Conservation (phyloP, 768 basidiomycete species). For the Phaeotremella skinneri region DNA sequence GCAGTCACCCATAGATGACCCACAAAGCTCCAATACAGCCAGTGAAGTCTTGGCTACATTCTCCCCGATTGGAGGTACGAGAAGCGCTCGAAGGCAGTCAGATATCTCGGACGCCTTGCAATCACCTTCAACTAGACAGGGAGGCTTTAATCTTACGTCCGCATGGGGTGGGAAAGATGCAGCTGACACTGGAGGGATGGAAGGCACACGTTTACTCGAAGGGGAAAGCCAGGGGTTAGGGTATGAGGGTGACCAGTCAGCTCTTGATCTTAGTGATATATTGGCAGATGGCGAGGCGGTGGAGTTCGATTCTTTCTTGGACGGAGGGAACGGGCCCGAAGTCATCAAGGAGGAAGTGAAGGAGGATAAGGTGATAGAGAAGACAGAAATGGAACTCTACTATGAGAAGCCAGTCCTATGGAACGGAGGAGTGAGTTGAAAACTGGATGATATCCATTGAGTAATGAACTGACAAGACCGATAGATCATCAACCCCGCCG, state of each 20-base stretch:
- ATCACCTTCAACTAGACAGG: neutral
- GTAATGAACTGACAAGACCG: neutral
- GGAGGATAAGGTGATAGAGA: constrained; percentile 10
- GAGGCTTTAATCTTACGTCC: constrained; percentile 24
- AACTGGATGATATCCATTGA: neutral
- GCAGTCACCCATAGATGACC: neutral
- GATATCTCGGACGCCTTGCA: neutral
- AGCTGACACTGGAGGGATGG: neutral
- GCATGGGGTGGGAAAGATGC: constrained; percentile 28
- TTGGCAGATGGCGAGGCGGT: neutral
- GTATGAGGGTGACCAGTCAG: constrained; percentile 19
- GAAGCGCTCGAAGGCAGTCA: neutral
- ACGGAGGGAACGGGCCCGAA: neutral
- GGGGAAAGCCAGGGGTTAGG: constrained; percentile 7
- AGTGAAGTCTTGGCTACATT: neutral
- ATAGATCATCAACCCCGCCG: constrained; percentile 42
- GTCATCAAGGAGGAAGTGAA: constrained; percentile 7
- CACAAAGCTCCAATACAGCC: neutral
- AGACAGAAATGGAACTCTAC: constrained; percentile 25
- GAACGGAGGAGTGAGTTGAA: constrained; percentile 38
- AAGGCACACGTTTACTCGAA: too few species aligned
- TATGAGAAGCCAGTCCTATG: constrained; percentile 35
- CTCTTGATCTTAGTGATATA: constrained; percentile 43
- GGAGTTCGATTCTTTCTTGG: neutral
- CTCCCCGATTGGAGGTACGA: neutral